Conservation (phyloP, 2,329 filamentous ascomycete genomes). For the Nigrospora osmanthi region DNA sequence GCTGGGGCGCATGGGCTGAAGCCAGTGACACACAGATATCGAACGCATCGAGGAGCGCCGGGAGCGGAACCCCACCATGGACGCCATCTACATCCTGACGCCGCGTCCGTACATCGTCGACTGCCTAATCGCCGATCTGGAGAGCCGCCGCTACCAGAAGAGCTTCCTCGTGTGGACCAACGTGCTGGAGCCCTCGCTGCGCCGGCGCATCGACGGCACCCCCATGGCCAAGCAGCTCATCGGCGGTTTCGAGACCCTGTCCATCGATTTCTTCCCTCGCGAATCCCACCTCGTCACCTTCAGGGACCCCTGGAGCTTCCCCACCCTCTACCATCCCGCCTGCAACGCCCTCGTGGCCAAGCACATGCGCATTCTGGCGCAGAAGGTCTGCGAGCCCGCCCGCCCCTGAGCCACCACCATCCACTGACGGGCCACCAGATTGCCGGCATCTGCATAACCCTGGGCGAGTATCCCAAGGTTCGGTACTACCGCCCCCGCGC, state of each 20-base stretch:
- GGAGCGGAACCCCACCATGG: constrained; percentile 78
- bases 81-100: constrained; percentile 87
- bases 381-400: constrained; percentile 55
- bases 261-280: constrained; percentile 81
- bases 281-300: constrained; percentile 91
- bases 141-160: constrained; percentile 71
- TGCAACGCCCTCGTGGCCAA: constrained; percentile 77
- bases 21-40: constrained; percentile 55
- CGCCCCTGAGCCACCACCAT: background rate
- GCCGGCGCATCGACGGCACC: constrained; percentile 67
- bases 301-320: constrained; percentile 92
- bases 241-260: constrained; percentile 72
- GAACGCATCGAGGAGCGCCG: constrained; percentile 86
- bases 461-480: constrained; percentile 92
- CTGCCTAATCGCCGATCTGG: constrained; percentile 87
- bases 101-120: constrained; percentile 85
- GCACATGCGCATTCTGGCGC: constrained; percentile 78
- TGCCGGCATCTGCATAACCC: constrained; percentile 76
- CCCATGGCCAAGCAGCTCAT: constrained; percentile 65
- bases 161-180: constrained; percentile 79
- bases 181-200: constrained; percentile 62
- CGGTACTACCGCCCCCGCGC: constrained; percentile 77
- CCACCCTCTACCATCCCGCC: constrained; percentile 79
- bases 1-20: constrained; percentile 15
- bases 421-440: constrained; percentile 42